Evolutionary conservation across 2,329 filamentous ascomycete species (phyloP), one percentile per base, ranked within the genome.

Genomic region (Fusarium metavorans): DNA sequence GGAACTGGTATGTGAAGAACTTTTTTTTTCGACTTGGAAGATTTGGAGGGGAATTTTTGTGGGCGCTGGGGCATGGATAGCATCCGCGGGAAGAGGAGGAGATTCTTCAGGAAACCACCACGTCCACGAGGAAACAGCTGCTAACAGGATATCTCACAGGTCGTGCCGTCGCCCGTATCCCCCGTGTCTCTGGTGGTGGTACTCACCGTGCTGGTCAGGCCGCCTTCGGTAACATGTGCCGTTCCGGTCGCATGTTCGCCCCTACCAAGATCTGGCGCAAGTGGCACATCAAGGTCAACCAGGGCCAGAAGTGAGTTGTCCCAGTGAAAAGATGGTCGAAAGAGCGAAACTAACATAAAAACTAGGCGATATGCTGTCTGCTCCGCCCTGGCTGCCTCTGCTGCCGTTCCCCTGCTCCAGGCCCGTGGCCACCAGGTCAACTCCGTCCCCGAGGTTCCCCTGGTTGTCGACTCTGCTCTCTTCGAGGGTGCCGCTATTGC

Each of bases 241-340:
- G 97, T 87, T 98, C 96, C 85, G 97, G 97, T 91, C 97, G 97
- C 90, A 99, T 99, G 97, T 99, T 99, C 90, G 97, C 97, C 81
- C 97, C 97, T 80, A 99, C 97, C 89, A 99, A 99, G 93, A 94
- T 98, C 90, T 99, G 97, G 97, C 92, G 97, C 87, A 98, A 98
- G 91, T 99, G 97, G 97, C 97, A 99, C 92, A 92, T 98, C 91
- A 98, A 98, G 95, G 92, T 99, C 92, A 98, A 97, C 92, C 92
- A 97, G 88, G 94, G 94, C 87, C 97, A 99, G 92, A 98, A 97
- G 94, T 95, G 85, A 87, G 91, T 86, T 34, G 65, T 56, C 27
- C 52, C 18, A 39, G 27, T 32, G 52, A 59, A 54, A 11, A 11
- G 2, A 10, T 27, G 18, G 25, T 56, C 35, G 41, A 60, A 23